These are phyloP conservation scores for Chloromonas sp. DNA, from an alignment of 163 green algal genomes.

Conservation along the genomic window DNA sequence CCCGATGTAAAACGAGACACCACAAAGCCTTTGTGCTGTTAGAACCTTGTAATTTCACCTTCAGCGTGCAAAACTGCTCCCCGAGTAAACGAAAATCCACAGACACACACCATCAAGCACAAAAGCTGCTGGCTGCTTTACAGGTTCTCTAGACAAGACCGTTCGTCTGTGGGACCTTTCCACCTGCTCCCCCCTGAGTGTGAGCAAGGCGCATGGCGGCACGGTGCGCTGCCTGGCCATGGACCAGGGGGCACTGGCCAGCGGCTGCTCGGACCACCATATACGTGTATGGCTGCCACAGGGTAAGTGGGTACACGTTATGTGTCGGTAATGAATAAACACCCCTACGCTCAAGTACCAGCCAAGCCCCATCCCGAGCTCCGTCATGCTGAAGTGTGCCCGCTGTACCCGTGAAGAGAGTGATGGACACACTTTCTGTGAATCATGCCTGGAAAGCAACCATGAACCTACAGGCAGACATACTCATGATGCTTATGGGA, in stretches of 20 bases:
- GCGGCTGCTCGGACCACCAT: slow-evolving; percentile 16
- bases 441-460: not conserved
- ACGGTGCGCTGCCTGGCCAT: slow-evolving; percentile 33
- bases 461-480: not conserved
- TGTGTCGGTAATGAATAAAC: too few relatives aligned
- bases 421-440: too few relatives aligned
- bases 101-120: not conserved
- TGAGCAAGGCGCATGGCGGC: slow-evolving; percentile 34
- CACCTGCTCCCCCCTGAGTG: slow-evolving; percentile 40
- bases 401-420: too few relatives aligned
- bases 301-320: too few relatives aligned
- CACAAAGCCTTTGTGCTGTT: too few relatives aligned
- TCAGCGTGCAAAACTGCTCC: not conserved
- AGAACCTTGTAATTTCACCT: too few relatives aligned
- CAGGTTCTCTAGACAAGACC: slow-evolving; percentile 56
- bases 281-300: slow-evolving; percentile 18
- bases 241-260: slow-evolving; percentile 9
- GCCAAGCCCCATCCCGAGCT: too few relatives aligned
- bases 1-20: too few relatives aligned
- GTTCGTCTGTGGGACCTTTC: slow-evolving; percentile 60
- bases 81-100: not conserved
- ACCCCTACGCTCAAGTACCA: too few relatives aligned
- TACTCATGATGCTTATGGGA: too few relatives aligned
- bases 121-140: not conserved
- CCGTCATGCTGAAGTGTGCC: too few relatives aligned